A percentile compares a stretch with the other conserved stretches of the same genome.
These are phyloP conservation scores for Sclerotinia spermophila DNA, from an alignment of 2,329 filamentous ascomycete species.

Conservation along the genomic window DNA sequence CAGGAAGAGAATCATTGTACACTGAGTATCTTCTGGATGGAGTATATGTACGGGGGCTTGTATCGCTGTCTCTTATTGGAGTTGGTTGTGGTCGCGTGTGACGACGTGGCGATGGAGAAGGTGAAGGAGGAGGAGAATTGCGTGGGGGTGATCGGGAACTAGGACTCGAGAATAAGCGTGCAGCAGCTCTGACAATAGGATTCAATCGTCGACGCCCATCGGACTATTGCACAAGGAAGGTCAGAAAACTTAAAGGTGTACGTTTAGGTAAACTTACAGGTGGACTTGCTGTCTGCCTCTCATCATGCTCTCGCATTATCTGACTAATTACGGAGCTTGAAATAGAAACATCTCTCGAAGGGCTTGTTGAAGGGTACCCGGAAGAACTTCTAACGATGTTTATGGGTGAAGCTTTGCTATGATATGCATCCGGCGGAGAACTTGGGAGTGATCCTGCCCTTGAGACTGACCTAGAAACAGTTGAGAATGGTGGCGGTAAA, in stretches of 20 bases:
- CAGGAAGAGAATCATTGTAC: constrained; percentile 47
- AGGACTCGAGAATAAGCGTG: constrained; percentile 23
- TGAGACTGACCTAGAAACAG: constrained; percentile 28
- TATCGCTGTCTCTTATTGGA: constrained; percentile 2
- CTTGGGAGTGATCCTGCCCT: constrained; percentile 26
- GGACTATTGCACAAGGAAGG: constrained; percentile 14
- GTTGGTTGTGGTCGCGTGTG: constrained; percentile 12
- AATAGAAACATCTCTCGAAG: background rate
- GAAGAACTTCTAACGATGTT: constrained; percentile 22
- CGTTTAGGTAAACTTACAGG: background rate
- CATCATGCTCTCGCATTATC: background rate
- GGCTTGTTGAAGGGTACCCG: constrained; percentile 7
- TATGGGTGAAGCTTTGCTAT: background rate
- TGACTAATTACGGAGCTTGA: constrained; percentile 12
- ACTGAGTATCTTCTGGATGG: constrained; percentile 38
- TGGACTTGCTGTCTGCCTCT: background rate
- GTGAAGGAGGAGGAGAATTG: constrained; percentile 18
- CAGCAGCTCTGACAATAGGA: constrained; percentile 18
- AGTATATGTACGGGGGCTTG: constrained; percentile 23
- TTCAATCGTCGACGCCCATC: constrained; percentile 12
- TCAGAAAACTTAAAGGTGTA: background rate
- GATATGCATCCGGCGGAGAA: constrained; percentile 15
- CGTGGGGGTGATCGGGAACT: constrained; percentile 25
- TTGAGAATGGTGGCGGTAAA: constrained; percentile 36
- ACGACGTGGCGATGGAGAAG: constrained; percentile 24